Evolutionary conservation across 2,329 filamentous ascomycete species (phyloP).

Genomic region (Aspergillus viridinutans): DNA sequence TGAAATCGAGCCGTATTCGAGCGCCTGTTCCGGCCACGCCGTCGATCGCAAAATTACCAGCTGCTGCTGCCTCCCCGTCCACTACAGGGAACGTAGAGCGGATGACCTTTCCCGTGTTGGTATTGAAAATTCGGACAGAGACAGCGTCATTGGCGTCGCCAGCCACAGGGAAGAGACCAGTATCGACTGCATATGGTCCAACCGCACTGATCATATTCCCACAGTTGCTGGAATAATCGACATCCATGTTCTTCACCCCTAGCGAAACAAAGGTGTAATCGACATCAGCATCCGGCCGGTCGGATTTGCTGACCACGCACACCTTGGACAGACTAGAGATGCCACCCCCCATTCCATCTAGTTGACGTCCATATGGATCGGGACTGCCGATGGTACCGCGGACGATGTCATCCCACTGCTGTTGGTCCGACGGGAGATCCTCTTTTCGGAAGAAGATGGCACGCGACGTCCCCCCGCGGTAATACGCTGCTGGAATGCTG

Average conservation of each 20-base stretch:
- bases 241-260: conserved; percentile 56
- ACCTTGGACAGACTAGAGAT: conserved; percentile 68
- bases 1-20: conserved; percentile 57
- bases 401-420: conserved; percentile 53
- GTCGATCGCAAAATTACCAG: conserved; percentile 59
- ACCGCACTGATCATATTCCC: conserved; percentile 69
- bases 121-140: conserved; percentile 61
- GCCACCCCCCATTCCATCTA: conserved; percentile 68
- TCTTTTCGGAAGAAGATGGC: conserved; percentile 56
- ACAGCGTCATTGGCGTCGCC: conserved; percentile 29
- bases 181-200: conserved; percentile 61
- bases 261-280: conserved; percentile 70
- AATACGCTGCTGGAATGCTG: conserved; percentile 53
- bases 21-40: conserved; percentile 59
- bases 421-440: conserved; percentile 48
- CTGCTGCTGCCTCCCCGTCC: conserved; percentile 45
- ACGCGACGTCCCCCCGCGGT: conserved; percentile 66
- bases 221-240: conserved; percentile 68
- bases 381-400: conserved; percentile 60
- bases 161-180: conserved; percentile 40
- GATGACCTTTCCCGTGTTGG: conserved; percentile 65
- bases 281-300: conserved; percentile 51
- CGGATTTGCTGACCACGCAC: conserved; percentile 58
- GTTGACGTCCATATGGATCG: conserved; percentile 63
- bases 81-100: conserved; percentile 53